Evolutionary conservation across 192 early-diverging fungal genomes (phyloP).

Genomic region (Coemansia sp.): DNA sequence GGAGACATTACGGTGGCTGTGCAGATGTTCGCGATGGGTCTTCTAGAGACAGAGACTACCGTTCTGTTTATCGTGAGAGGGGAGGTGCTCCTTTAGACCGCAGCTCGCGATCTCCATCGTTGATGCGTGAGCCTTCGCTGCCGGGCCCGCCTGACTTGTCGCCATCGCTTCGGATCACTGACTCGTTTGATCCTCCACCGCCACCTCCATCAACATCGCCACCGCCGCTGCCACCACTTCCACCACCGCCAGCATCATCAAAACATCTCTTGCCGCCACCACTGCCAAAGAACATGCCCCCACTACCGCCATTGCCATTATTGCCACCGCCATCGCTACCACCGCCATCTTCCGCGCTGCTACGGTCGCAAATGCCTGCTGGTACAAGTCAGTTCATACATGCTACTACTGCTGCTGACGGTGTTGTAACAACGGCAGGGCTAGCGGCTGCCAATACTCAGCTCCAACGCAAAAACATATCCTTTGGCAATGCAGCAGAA

Average conservation of each 20-base stretch:
- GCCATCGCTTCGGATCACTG: constrained; percentile 10
- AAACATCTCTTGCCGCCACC: background rate
- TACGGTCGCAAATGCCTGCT: background rate
- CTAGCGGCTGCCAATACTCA: background rate
- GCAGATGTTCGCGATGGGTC: constrained; percentile 5
- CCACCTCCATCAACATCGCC: constrained; percentile 24
- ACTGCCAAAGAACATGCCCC: constrained; percentile 2
- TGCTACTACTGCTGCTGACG: background rate
- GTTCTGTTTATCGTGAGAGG: background rate
- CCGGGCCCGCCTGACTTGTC: background rate
- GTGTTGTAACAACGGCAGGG: background rate
- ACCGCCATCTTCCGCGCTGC: background rate
- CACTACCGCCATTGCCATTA: constrained; percentile 15
- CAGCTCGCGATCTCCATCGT: background rate
- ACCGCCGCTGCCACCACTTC: constrained; percentile 17
- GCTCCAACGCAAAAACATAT: background rate
- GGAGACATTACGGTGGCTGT: background rate
- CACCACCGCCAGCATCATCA: constrained; percentile 2
- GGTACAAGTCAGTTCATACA: background rate
- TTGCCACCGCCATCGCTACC: background rate
- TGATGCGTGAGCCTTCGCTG: background rate
- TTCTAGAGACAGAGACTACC: background rate
- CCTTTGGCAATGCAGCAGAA: background rate
- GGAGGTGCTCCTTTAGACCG: background rate
- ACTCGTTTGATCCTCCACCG: constrained; percentile 3